phyloP scores from a whole-genome alignment of 768 basidiomycete genomes.

The Tubosaeta brunneosetosa region DNA sequence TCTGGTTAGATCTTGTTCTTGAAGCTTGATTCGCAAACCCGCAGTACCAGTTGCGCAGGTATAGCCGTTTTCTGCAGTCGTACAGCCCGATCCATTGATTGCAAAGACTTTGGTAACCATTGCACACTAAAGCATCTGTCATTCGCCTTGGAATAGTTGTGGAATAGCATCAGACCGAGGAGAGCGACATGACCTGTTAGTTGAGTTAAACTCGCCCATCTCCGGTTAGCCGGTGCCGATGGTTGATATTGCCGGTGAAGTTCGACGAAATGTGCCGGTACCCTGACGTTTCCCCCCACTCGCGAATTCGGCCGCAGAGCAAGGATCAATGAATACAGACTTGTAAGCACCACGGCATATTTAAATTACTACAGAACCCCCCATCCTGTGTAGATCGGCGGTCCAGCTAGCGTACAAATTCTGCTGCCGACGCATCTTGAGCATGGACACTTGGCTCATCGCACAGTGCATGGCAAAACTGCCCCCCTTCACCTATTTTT shows the following conservation, averaged over 20 bases:
- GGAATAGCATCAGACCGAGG: background rate
- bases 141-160: too few species aligned
- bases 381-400: background rate
- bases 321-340: background rate
- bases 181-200: too few species aligned
- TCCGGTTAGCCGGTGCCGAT: background rate
- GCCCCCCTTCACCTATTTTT: constrained; percentile 7
- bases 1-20: background rate
- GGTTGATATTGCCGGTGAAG: background rate
- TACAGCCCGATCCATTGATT: background rate
- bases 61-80: background rate
- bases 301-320: background rate
- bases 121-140: too few species aligned
- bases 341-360: too few species aligned
- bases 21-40: background rate
- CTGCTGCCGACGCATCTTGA: background rate
- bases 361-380: background rate
- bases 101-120: background rate
- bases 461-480: constrained; percentile 12
- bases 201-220: background rate
- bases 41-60: background rate
- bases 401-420: background rate
- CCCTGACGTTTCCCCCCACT: background rate
- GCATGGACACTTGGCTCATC: constrained; percentile 10
- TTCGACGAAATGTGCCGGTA: background rate